Evolutionary conservation across 2,329 filamentous ascomycete genomes (phyloP).

Genomic region (Claviceps sp.): DNA sequence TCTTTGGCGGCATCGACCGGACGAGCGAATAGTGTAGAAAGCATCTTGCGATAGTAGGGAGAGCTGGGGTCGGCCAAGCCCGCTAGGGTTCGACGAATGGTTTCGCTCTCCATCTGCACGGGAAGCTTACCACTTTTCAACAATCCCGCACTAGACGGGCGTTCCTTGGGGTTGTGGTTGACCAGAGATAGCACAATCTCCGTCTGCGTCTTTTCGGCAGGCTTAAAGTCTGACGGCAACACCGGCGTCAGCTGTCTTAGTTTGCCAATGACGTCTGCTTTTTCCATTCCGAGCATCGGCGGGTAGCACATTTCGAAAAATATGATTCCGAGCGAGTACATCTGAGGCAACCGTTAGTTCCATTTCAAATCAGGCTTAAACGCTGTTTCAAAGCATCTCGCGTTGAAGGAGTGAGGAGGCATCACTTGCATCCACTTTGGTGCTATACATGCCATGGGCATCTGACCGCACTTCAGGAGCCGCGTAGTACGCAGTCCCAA

Average conservation of each 20-base stretch:
- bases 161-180: conserved; percentile 66
- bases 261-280: conserved; percentile 48
- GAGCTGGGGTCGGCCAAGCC: conserved; percentile 71
- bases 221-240: conserved; percentile 61
- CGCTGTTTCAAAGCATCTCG: too few species aligned
- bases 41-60: conserved; percentile 79
- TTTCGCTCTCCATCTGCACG: conserved; percentile 84
- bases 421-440: conserved; percentile 70
- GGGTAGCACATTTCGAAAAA: conserved; percentile 94
- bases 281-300: conserved; percentile 53
- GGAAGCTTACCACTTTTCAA: conserved; percentile 78
- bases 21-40: conserved; percentile 70
- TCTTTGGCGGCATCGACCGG: conserved; percentile 70
- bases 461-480: conserved; percentile 79
- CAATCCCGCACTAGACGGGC: conserved; percentile 71
- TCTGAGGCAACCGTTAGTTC: conserved; percentile 28
- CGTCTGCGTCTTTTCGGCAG: conserved; percentile 57
- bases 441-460: conserved; percentile 65
- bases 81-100: conserved; percentile 69
- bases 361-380: not conserved
- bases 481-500: conserved; percentile 77
- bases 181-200: conserved; percentile 70
- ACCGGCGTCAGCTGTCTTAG: conserved; percentile 54
- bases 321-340: conserved; percentile 95
- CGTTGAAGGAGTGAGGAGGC: not conserved